Percentiles rank a stretch among this genome's conserved stretches.
Evolutionary conservation across 2,329 filamentous ascomycete species (phyloP).

Genomic region (Epichloe glyceriae): DNA sequence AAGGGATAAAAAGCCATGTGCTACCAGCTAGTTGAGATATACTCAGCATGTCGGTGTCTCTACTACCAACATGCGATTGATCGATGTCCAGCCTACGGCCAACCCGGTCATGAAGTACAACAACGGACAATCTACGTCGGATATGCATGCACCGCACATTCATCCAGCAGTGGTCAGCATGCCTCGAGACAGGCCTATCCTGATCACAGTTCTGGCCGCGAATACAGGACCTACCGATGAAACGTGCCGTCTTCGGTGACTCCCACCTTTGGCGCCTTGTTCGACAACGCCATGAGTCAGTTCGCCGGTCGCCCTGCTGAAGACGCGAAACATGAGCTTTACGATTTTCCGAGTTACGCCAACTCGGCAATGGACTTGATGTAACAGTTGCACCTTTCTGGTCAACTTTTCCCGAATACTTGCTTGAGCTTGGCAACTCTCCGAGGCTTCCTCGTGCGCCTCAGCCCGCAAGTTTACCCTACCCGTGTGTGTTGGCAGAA

Average conservation of each 20-base stretch:
- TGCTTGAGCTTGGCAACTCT: no score
- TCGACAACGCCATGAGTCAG: no score
- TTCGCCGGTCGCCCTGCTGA: constrained; percentile 4
- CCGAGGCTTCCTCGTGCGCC: no score
- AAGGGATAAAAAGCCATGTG: constrained; percentile 48
- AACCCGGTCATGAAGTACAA: constrained; percentile 57
- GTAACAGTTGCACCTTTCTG: not conserved
- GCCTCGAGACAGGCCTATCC: constrained; percentile 32
- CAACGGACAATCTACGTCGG: constrained; percentile 72
- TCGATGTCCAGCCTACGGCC: constrained; percentile 63
- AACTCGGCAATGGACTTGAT: not conserved
- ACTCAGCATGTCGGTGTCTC: constrained; percentile 74
- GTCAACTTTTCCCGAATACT: no score
- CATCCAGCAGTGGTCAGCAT: constrained; percentile 24
- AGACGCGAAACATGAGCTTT: constrained; percentile 17
- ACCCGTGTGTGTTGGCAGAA: no score
- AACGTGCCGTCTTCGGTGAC: constrained; percentile 37
- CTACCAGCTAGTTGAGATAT: constrained; percentile 74
- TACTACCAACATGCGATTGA: constrained; percentile 84
- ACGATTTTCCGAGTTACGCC: constrained; percentile 7
- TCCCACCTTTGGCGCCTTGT: no score
- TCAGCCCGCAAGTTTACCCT: no score
- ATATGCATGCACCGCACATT: constrained; percentile 49
- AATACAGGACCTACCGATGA: constrained; percentile 36
- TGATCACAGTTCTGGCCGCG: constrained; percentile 37